phyloP scores from a whole-genome alignment of 2,329 filamentous ascomycete species.

The Allantophomopsis lycopodina region DNA sequence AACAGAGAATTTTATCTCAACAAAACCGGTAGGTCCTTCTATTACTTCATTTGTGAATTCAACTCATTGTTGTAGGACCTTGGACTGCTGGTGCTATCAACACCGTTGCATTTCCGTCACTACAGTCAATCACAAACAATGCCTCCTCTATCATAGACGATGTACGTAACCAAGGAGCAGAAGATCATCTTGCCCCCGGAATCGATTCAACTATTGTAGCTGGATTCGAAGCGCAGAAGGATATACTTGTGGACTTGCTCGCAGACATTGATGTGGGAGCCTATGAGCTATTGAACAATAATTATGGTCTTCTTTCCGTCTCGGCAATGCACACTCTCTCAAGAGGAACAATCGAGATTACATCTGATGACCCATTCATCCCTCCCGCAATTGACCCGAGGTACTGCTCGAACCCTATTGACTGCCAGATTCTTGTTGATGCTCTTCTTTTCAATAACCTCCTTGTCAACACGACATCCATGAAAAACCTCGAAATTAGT shows the following conservation, averaged over 20 bases:
- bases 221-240: slow-evolving; percentile 10
- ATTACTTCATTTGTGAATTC: neutral
- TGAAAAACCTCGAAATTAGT: slow-evolving; percentile 7
- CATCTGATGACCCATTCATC: no score
- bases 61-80: slow-evolving; percentile 6
- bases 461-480: slow-evolving; percentile 9
- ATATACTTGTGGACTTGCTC: slow-evolving; percentile 6
- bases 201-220: slow-evolving; percentile 9
- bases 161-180: slow-evolving; percentile 6
- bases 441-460: slow-evolving; percentile 12
- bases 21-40: slow-evolving; percentile 8
- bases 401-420: no score
- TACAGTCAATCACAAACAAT: slow-evolving; percentile 9
- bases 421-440: slow-evolving; percentile 2
- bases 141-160: slow-evolving; percentile 4
- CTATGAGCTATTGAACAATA: slow-evolving; percentile 12
- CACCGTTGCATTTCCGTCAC: slow-evolving; percentile 13
- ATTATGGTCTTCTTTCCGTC: slow-evolving; percentile 9
- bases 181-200: slow-evolving; percentile 7
- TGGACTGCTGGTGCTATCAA: slow-evolving; percentile 14
- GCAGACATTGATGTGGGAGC: slow-evolving; percentile 9
- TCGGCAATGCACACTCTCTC: no score
- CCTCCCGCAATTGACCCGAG: no score
- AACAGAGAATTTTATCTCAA: slow-evolving; percentile 13
- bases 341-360: no score